Percentiles rank a stretch among this genome's conserved stretches.
Conservation (phyloP, 495 filamentous ascomycete species). For the Rhypophila decipiens region DNA sequence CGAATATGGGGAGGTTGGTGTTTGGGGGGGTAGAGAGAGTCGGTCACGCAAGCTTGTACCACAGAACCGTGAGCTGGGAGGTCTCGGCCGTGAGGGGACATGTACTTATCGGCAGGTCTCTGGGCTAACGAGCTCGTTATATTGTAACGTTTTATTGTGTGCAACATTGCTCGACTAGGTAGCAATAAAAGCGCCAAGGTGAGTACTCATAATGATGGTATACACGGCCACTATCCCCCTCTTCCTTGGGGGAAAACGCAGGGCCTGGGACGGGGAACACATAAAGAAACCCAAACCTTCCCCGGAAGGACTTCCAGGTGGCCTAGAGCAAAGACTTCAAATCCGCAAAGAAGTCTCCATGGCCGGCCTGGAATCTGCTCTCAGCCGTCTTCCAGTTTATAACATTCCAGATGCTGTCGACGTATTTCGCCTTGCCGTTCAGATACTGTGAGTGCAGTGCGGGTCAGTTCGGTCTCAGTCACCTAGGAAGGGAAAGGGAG, state of each 20-base stretch:
- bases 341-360: slow-evolving; percentile 28
- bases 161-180: background rate
- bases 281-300: background rate
- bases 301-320: background rate
- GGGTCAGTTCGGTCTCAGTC: slow-evolving; percentile 2
- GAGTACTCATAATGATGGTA: background rate
- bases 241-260: too few species aligned
- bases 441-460: slow-evolving; percentile 51
- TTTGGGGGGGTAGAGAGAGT: too few species aligned
- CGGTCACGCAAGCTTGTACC: too few species aligned
- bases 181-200: background rate
- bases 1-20: too few species aligned
- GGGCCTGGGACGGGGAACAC: too few species aligned
- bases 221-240: background rate
- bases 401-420: slow-evolving; percentile 92
- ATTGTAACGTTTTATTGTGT: background rate
- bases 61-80: too few species aligned
- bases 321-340: slow-evolving; percentile 19
- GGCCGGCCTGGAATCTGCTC: slow-evolving; percentile 56
- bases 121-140: too few species aligned
- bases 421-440: slow-evolving; percentile 97
- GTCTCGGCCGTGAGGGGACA: too few species aligned
- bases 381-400: slow-evolving; percentile 97
- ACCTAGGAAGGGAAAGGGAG: background rate
- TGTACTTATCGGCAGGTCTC: too few species aligned